Conservation (phyloP, 2,329 filamentous ascomycete genomes). For the Coniochaeta sp. region DNA sequence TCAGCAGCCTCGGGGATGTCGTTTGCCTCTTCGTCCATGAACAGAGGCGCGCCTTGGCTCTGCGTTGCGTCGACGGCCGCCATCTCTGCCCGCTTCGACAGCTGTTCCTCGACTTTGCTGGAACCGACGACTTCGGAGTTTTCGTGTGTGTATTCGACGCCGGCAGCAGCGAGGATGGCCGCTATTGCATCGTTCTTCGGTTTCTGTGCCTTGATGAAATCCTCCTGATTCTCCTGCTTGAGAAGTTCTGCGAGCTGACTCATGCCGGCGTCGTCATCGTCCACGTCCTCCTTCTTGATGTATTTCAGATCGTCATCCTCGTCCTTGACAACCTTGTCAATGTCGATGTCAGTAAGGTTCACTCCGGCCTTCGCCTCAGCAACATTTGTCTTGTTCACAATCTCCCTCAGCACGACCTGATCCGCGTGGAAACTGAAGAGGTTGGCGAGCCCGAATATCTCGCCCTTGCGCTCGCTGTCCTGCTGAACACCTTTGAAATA, state of each 20-base stretch:
- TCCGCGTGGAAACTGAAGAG: slow-evolving; percentile 76
- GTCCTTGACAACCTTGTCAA: slow-evolving; percentile 52
- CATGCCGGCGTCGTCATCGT: slow-evolving; percentile 53
- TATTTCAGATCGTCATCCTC: slow-evolving; percentile 33
- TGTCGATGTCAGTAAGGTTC: slow-evolving; percentile 67
- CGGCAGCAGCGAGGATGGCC: slow-evolving; percentile 79
- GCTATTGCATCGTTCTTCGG: slow-evolving; percentile 67
- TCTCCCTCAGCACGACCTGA: slow-evolving; percentile 79
- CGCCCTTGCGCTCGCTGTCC: slow-evolving; percentile 72
- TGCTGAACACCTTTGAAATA: slow-evolving; percentile 96
- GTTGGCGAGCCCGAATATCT: slow-evolving; percentile 87
- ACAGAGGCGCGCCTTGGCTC: slow-evolving; percentile 32
- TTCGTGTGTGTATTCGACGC: slow-evolving; percentile 92
- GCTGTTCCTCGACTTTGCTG: slow-evolving; percentile 80
- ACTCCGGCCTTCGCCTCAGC: slow-evolving; percentile 87
- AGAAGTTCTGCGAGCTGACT: slow-evolving; percentile 62
- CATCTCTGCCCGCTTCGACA: slow-evolving; percentile 69
- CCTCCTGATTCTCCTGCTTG: slow-evolving; percentile 34
- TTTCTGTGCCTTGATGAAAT: slow-evolving; percentile 25
- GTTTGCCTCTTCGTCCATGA: slow-evolving; percentile 37
- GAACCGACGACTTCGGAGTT: slow-evolving; percentile 93
- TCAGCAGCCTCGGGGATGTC: slow-evolving; percentile 20
- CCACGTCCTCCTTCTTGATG: slow-evolving; percentile 34
- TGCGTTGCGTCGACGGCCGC: slow-evolving; percentile 31
- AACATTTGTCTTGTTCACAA: slow-evolving; percentile 97